A percentile compares a stretch with the other conserved stretches of the same genome.
Evolutionary conservation across 805 yeast genomes (phyloP).

Genomic region (Lipomyces japonicus): DNA sequence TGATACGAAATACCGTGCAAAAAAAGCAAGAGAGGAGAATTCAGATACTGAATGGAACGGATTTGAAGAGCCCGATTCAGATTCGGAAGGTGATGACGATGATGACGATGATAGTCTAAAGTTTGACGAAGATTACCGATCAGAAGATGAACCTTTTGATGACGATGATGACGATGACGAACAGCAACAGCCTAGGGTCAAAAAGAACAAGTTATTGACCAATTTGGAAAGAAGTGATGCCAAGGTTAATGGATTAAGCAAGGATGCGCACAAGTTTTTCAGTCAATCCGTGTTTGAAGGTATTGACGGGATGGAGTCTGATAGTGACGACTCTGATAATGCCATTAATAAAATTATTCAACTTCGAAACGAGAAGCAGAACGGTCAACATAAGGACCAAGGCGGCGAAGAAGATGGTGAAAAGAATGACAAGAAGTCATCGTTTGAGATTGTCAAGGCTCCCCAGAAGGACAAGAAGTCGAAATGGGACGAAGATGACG

Average conservation of each 20-base stretch:
- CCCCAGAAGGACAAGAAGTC: constrained; percentile 6
- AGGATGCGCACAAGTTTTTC: constrained; percentile 40
- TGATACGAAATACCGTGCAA: constrained; percentile 52
- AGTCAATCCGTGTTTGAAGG: constrained; percentile 39
- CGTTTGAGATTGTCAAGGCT: constrained; percentile 22
- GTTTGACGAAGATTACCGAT: constrained; percentile 36
- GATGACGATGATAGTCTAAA: constrained; percentile 35
- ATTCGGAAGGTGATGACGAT: constrained; percentile 30
- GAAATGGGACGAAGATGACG: constrained; percentile 37
- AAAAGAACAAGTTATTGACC: constrained; percentile 24
- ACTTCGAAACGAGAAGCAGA: constrained; percentile 12
- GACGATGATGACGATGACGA: constrained; percentile 34
- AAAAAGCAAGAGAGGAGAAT: constrained; percentile 48
- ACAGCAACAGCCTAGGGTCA: constrained; percentile 23
- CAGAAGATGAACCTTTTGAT: constrained; percentile 27
- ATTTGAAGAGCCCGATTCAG: constrained; percentile 33
- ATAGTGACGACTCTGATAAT: constrained; percentile 32
- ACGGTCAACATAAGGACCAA: constrained; percentile 8
- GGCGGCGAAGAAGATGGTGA: constrained; percentile 21
- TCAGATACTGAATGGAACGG: constrained; percentile 53
- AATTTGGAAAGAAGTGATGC: constrained; percentile 27
- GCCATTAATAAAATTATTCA: constrained; percentile 18
- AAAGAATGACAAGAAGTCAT: constrained; percentile 14
- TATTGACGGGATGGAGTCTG: constrained; percentile 30
- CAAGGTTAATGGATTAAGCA: constrained; percentile 34